Percentiles rank a stretch among this genome's conserved stretches.
These are phyloP conservation scores for Blastobotrys arbuscula DNA, from an alignment of 1,139 yeast genomes.

Conservation along the genomic window DNA sequence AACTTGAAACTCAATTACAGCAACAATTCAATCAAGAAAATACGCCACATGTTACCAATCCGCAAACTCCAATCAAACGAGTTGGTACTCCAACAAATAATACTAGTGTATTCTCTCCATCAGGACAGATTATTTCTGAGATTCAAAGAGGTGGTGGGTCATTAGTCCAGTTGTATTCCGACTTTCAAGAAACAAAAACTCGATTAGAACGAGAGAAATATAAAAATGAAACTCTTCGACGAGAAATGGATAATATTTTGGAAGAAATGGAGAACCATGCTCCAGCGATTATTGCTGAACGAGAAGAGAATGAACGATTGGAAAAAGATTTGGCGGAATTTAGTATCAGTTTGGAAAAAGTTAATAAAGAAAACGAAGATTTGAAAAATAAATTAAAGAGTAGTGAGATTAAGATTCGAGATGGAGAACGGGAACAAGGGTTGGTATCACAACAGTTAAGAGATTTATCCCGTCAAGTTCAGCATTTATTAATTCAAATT, in stretches of 20 bases:
- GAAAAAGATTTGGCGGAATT: slow-evolving; percentile 50
- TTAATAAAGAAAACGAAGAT: slow-evolving; percentile 41
- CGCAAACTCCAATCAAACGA: slow-evolving; percentile 16
- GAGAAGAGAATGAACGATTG: slow-evolving; percentile 44
- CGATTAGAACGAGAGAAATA: slow-evolving; percentile 65
- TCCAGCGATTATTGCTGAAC: slow-evolving; percentile 70
- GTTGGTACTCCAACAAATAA: neutral
- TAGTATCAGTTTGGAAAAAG: slow-evolving; percentile 43
- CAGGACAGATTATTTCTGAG: slow-evolving; percentile 43
- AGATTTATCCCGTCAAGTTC: slow-evolving; percentile 78
- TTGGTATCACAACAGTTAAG: slow-evolving; percentile 49
- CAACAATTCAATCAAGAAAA: slow-evolving; percentile 20
- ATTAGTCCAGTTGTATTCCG: slow-evolving; percentile 62
- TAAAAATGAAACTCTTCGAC: slow-evolving; percentile 64
- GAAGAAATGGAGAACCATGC: slow-evolving; percentile 74
- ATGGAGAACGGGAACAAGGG: slow-evolving; percentile 33
- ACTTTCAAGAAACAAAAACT: slow-evolving; percentile 55
- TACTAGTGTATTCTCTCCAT: slow-evolving; percentile 36
- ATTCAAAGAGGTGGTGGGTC: slow-evolving; percentile 53
- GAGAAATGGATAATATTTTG: slow-evolving; percentile 65
- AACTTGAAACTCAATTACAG: slow-evolving; percentile 31
- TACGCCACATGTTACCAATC: slow-evolving; percentile 7
- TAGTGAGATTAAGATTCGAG: slow-evolving; percentile 24
- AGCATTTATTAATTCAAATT: slow-evolving; percentile 62
- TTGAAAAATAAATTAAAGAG: slow-evolving; percentile 31